These are phyloP conservation scores for Escovopsis sp. DNA, from an alignment of 2,329 filamentous ascomycete genomes.

Conservation along the genomic window DNA sequence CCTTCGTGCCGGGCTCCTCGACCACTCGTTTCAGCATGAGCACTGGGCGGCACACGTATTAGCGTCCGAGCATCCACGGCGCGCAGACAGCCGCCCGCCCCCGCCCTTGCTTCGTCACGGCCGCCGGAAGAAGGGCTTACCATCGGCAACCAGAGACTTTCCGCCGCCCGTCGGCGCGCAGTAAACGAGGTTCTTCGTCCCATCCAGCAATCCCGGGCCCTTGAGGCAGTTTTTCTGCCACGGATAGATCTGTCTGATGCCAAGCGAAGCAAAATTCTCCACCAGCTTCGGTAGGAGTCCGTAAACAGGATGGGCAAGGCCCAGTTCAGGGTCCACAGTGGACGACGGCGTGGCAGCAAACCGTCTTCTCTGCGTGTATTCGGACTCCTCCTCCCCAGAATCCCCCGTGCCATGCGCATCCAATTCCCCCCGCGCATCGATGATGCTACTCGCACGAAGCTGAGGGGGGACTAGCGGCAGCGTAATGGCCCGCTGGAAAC, in stretches of 20 bases:
- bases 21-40: slow-evolving; percentile 58
- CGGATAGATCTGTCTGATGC: slow-evolving; percentile 60
- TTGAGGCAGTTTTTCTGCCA: slow-evolving; percentile 66
- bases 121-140: slow-evolving; percentile 19
- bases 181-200: slow-evolving; percentile 59
- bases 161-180: slow-evolving; percentile 65
- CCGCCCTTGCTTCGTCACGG: too few relatives aligned
- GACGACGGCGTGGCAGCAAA: slow-evolving; percentile 39
- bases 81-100: background rate
- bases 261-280: slow-evolving; percentile 46
- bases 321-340: slow-evolving; percentile 38
- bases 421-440: slow-evolving; percentile 11
- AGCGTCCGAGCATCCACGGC: slow-evolving; percentile 3
- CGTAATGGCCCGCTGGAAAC: slow-evolving; percentile 20
- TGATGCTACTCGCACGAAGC: slow-evolving; percentile 31
- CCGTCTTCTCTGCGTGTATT: slow-evolving; percentile 40
- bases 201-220: slow-evolving; percentile 47
- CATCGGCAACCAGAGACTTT: slow-evolving; percentile 57
- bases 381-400: slow-evolving; percentile 18
- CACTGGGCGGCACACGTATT: slow-evolving; percentile 25
- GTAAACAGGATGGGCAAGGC: slow-evolving; percentile 47
- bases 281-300: slow-evolving; percentile 44
- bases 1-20: slow-evolving; percentile 47
- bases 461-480: slow-evolving; percentile 15
- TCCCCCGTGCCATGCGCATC: slow-evolving; percentile 4